phyloP scores from a whole-genome alignment of 306 rosid species.

The Quercus alba region DNA sequence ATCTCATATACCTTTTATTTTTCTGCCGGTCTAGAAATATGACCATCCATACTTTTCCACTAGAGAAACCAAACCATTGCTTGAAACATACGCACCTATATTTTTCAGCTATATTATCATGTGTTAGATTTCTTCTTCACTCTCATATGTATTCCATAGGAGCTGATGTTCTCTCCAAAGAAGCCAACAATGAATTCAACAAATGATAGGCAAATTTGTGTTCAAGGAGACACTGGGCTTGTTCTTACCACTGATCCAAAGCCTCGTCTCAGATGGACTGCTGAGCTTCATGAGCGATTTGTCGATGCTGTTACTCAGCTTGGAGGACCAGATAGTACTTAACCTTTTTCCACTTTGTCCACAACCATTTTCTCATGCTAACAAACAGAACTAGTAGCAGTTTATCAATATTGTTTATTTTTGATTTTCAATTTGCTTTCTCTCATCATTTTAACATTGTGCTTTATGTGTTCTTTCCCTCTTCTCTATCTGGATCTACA shows the following conservation, averaged over 20 bases:
- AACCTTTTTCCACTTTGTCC: constrained; percentile 2
- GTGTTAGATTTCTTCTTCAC: neutral
- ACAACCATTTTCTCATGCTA: neutral
- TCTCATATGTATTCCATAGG: neutral
- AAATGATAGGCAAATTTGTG: neutral
- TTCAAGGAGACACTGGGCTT: neutral
- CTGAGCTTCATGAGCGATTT: constrained; percentile 6
- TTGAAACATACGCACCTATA: neutral
- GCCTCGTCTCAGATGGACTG: constrained; percentile 5
- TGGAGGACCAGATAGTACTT: constrained; percentile 6
- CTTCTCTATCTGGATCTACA: neutral
- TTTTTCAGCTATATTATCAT: neutral
- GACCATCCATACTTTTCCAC: neutral
- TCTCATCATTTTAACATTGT: neutral
- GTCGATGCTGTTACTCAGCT: constrained; percentile 7
- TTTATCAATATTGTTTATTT: neutral
- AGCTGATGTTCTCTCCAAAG: neutral
- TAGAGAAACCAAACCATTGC: neutral
- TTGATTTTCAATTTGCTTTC: neutral
- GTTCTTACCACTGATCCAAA: neutral
- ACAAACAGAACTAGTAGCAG: neutral
- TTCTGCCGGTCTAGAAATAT: neutral
- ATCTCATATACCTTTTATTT: neutral
- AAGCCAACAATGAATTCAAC: neutral
- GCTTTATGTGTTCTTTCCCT: neutral